Evolutionary conservation across 768 basidiomycete species (phyloP), one percentile per base, ranked within the genome.

Genomic region (Epithele typhae): DNA sequence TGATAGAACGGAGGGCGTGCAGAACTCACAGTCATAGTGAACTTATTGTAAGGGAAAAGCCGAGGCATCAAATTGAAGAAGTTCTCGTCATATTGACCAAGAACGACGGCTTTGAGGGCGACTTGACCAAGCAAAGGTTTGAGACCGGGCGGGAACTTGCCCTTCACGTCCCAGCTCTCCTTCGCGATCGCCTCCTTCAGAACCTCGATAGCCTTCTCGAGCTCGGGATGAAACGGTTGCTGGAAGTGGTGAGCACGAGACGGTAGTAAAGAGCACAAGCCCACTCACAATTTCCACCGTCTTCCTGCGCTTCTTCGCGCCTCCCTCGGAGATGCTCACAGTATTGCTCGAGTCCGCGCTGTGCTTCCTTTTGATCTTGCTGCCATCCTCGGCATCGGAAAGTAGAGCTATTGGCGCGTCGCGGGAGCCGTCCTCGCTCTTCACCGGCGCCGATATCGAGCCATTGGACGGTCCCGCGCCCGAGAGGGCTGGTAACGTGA

Each of bases 41-140:
- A 99, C 54, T 85, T 83, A 69, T 99, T 99, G 61, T 97, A 98
- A 0, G 92, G 92, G 58, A 98, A 92, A 32, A 95, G 64, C 19
- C 68, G 73, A 0, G 94, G 91, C 81, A 97, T 87, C 17, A 86
- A 72, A 57, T 81, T 84, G 68, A 95, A 97, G 64, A 95, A 95
- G 57, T 87, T 79, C 15, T 95, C 93, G 51, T 91, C 87, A 65
- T 95, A 96, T 61, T 94, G 83, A 63, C 84, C 87, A n/a, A 88
- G 74, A 22, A 76, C 70, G 57, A 95, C 80, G 0, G 95, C 94
- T 40, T 82, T 75, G 32, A 89, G 59, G 0, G 92, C 90, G 33
- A 90, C 75, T 9, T 78, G 62, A n/a, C 73, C 69, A 3, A 98
- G 75, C 5, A 79, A 52, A 0, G 87, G 87, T 52, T 90, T 91